phyloP scores from a whole-genome alignment of 257 asterid species.

The Pogostemon cablin region DNA sequence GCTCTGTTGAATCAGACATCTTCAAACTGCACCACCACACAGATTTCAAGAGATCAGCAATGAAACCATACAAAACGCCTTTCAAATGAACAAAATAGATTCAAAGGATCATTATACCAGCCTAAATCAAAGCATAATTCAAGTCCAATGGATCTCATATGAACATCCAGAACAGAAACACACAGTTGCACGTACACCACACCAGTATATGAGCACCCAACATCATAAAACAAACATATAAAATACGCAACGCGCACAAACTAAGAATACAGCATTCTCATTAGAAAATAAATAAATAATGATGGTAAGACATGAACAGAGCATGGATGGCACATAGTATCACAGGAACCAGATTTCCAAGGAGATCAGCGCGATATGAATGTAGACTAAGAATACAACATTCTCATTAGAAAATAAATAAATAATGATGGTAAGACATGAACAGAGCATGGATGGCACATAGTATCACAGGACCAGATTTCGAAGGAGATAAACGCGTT shows the following conservation, averaged over 20 bases:
- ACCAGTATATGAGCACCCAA: not conserved
- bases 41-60: too few relatives aligned
- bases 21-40: conserved; percentile 29
- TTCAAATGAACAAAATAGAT: not conserved
- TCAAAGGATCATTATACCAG: too few relatives aligned
- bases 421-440: not conserved
- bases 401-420: not conserved
- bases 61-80: not conserved
- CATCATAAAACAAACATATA: not conserved
- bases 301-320: not conserved
- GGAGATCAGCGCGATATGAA: not conserved
- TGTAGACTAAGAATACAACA: not conserved
- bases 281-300: not conserved
- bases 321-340: not conserved
- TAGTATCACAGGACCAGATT: not conserved
- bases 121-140: not conserved
- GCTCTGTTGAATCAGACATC: conserved; percentile 41
- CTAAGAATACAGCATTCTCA: not conserved
- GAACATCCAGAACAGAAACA: not conserved
- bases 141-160: not conserved
- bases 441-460: not conserved
- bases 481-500: not conserved
- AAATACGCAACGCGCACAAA: not conserved
- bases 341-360: not conserved
- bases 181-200: not conserved